Evolutionary conservation across 139 green algal genomes (phyloP).

Genomic region (Chlamydomonas incerta): DNA sequence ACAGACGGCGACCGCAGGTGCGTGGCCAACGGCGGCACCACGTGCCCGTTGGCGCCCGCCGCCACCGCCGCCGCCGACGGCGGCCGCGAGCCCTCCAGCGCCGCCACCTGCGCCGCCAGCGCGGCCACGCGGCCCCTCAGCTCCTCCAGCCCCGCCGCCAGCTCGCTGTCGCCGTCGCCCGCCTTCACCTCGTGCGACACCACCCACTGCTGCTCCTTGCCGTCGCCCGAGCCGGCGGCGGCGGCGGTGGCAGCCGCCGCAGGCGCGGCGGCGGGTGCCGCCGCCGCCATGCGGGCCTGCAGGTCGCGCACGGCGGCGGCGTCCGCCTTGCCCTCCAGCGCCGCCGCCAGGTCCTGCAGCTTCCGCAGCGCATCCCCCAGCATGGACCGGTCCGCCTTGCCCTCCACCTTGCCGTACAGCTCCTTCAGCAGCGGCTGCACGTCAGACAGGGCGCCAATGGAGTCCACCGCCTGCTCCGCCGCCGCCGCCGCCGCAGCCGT

Average conservation of each 20-base stretch:
- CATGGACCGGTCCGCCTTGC: conserved; percentile 24
- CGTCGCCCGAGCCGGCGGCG: not conserved
- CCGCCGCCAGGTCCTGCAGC: conserved; percentile 19
- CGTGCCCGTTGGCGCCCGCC: no score
- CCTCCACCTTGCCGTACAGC: conserved; percentile 4
- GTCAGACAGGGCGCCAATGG: conserved; percentile 12
- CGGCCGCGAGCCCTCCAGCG: not conserved
- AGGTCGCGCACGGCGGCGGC: not conserved
- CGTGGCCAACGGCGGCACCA: not conserved
- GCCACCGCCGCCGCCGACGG: not conserved
- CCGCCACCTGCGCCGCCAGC: not conserved
- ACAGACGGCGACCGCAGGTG: not conserved
- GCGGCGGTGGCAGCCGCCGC: not conserved
- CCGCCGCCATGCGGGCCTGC: not conserved
- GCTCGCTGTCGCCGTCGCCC: not conserved
- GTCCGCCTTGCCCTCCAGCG: conserved; percentile 30
- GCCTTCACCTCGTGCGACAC: conserved; percentile 15
- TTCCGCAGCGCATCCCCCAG: conserved; percentile 24
- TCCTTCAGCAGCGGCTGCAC: conserved; percentile 42
- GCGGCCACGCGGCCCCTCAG: conserved; percentile 8
- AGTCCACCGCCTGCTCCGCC: not conserved
- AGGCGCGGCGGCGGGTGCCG: not conserved
- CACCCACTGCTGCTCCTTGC: conserved; percentile 5
- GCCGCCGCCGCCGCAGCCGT: not conserved
- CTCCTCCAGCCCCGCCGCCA: not conserved